phyloP scores from a whole-genome alignment of 129 eudicot genomes.

The Centrapalus pauciflorus region DNA sequence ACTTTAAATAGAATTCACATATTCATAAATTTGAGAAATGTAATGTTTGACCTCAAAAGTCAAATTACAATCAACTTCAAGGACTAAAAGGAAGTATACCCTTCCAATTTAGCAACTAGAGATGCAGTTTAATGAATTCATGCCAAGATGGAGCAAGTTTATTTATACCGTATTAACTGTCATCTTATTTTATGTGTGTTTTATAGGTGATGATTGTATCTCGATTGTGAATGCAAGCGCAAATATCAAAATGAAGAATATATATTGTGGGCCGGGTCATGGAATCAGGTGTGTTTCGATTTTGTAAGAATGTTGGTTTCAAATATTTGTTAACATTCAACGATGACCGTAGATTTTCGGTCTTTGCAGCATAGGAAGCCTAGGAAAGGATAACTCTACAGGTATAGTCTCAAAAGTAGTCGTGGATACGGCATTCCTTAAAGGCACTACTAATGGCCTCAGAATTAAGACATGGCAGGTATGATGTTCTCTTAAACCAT shows the following conservation, averaged over 20 bases:
- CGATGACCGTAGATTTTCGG: background rate
- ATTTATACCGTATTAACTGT: too few relatives aligned
- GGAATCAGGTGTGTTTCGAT: conserved; percentile 72
- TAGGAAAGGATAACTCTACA: conserved; percentile 77
- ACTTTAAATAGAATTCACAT: background rate
- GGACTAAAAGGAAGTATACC: too few relatives aligned
- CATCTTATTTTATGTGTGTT: conserved; percentile 1
- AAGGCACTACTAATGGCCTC: conserved; percentile 84
- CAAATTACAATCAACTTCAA: background rate
- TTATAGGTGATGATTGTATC: conserved; percentile 85
- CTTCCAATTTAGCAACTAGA: background rate
- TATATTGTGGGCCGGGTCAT: conserved; percentile 94
- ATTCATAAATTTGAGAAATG: background rate
- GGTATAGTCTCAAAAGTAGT: conserved; percentile 72
- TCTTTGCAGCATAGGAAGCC: conserved; percentile 84
- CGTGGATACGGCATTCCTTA: conserved; percentile 63
- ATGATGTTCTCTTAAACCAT: background rate
- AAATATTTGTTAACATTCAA: background rate
- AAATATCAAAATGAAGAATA: conserved; percentile 81
- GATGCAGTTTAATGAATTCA: background rate
- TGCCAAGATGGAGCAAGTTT: too few relatives aligned
- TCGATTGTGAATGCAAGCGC: conserved; percentile 90
- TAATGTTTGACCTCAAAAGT: conserved; percentile 10
- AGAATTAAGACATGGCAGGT: conserved; percentile 99
- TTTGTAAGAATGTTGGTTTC: background rate